Base-by-base conservation (phyloP, 352 stramenopile genomes). In the Phytophthora tentaculata region DNA sequence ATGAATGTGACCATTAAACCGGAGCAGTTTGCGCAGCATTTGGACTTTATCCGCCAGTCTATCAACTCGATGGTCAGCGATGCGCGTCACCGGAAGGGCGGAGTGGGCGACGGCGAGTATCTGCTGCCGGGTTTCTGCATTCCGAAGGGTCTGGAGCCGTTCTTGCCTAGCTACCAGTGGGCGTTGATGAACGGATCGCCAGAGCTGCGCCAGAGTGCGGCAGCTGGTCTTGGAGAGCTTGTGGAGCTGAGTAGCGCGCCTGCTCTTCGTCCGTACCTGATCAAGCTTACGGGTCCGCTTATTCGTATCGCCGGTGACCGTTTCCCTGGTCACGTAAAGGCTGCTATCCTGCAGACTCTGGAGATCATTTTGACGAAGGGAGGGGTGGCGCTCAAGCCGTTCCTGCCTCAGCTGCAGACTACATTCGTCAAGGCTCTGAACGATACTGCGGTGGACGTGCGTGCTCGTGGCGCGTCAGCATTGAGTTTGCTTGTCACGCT, bases 351-450 rank as follows among this genome's bases (percentile, higher is more conserved):
- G 56, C 86, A 98, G 69, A 99, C 96, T 39, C 79, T 99, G 35
- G 94, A 97, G 65, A 91, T 99, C 19, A 94, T 99, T 61, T 68
- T 99, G 32, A 83, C 80, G 32, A 99, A 99, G 81, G 97, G 97
- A 56, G 97, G 97, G 32, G 88, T 97, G 17, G 93, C 94, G 24
- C 86, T 99, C 16, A 98, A 99, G 78, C 97, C 98, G n/a, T 99
- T 99, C 78, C 82, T 99, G 57, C 98, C 98, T 22, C 98, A 99
- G 83, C 90, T 99, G 56, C 98, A 99, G 77, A 99, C 98, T 3
- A 99, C 97, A 3, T 99, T 99, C 71, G 94, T 99, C 47, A 99
- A 99, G 83, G 96, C 97, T 37, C 78, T 99, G n/a, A 98, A 98
- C 67, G 98, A 99, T 82, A 88, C 91, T n/a, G 95, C 86, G 12